Base-by-base conservation (phyloP, 176 grass and related monocot species). In the Cocos nucifera region DNA sequence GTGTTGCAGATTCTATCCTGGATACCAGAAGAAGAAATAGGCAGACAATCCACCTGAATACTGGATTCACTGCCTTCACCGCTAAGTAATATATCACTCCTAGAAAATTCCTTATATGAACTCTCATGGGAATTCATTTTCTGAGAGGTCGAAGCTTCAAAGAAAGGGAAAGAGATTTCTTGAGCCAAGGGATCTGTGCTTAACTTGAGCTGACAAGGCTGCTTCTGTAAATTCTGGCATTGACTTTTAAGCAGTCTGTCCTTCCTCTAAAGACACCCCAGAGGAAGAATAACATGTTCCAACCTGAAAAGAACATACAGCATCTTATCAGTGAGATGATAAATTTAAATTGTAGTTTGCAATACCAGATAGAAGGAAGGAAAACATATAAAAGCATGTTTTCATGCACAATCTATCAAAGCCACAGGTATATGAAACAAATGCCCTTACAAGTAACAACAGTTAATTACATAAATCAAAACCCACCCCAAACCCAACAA, bases 271-370 rank as follows among this genome's bases (percentile, higher is more conserved):
- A 93, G 27, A 93, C 35, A 4, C 94, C 94, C 94, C 94, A 99
- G 69, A 99, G 86, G 65, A 78, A 99, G 56, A 81, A 83, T 62
- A 93, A 80, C 44, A 67, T 83, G 64, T 99, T 99, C 94, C 94
- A 99, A 64, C 87, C 94, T 99, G 74, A 32, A 86, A 85, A 58
- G 24, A 22, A 59, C 73, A 51, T 62, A 21, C 9, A 26, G 29
- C 71, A 76, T 68, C 44, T 51, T 22, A 66, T 70, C 56, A 25
- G 44, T 70, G 27, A 66, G 23, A 55, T 15, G 61, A 55, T 39
- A 49, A 55, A n/a, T 66, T 27, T 16, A 53, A 58, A 49, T 17
- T 65, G 10, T 25, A 23, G 6, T 16, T 20, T 51, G 22, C 5
- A 51, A 51, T 26, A 50, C n/a, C 3, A 23, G 15, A 58, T 29